Percentiles rank a stretch among this genome's conserved stretches.
Conservation (phyloP, 768 basidiomycete genomes). For the Boletus sensibilis region DNA sequence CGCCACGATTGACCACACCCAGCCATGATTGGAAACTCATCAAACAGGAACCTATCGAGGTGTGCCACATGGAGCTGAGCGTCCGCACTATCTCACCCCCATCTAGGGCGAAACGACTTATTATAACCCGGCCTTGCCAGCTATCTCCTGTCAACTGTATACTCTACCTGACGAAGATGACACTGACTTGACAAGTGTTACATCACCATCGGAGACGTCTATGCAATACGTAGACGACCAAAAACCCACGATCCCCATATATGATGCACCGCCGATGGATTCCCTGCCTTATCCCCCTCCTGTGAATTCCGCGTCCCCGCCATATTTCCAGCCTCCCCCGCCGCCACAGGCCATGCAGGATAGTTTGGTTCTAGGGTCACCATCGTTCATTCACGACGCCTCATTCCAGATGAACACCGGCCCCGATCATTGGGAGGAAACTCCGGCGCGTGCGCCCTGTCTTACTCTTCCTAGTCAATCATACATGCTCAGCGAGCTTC, state of each 20-base stretch:
- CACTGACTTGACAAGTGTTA: not conserved
- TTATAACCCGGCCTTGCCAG: slow-evolving; percentile 11
- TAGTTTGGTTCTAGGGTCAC: slow-evolving; percentile 4
- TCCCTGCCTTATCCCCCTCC: slow-evolving; percentile 32
- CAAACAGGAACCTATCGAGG: slow-evolving; percentile 30
- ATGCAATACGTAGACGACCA: slow-evolving; percentile 15
- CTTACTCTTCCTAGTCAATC: slow-evolving; percentile 15
- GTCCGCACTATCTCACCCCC: slow-evolving; percentile 7
- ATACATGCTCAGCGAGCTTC: slow-evolving; percentile 19
- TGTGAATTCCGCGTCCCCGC: slow-evolving; percentile 17
- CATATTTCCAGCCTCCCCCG: slow-evolving; percentile 17
- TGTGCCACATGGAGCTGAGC: slow-evolving; percentile 6
- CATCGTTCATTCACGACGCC: slow-evolving; percentile 13
- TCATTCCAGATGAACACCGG: slow-evolving; percentile 5
- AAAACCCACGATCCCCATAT: slow-evolving; percentile 5
- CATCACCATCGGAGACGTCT: not conserved
- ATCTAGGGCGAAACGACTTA: slow-evolving; percentile 11
- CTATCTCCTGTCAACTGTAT: slow-evolving; percentile 15
- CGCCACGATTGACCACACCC: not conserved
- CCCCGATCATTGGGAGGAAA: slow-evolving; percentile 27
- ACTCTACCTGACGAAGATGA: slow-evolving; percentile 19
- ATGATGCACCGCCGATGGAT: slow-evolving; percentile 32
- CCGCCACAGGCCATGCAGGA: slow-evolving; percentile 17
- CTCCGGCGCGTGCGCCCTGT: not conserved
- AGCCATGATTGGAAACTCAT: slow-evolving; percentile 20